These are phyloP conservation scores for Neurospora sublineolata DNA, from an alignment of 495 filamentous ascomycete genomes.

Conservation along the genomic window DNA sequence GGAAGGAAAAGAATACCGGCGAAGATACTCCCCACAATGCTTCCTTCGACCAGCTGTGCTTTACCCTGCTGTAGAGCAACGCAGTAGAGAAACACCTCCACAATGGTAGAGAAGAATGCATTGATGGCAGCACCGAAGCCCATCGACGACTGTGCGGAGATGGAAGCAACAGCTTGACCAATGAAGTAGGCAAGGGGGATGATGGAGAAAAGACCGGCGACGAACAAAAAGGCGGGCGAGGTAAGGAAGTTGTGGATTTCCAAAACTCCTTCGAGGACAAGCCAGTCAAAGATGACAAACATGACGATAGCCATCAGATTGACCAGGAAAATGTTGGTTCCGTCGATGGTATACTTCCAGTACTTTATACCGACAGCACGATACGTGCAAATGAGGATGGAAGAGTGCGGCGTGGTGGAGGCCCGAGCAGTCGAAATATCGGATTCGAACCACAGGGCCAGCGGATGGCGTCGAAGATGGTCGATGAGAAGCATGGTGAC, in stretches of 20 bases:
- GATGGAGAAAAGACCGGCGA: conserved; percentile 74
- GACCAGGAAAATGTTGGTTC: conserved; percentile 97
- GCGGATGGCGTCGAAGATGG: conserved; percentile 84
- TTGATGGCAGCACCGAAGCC: conserved; percentile 97
- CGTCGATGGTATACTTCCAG: conserved; percentile 98
- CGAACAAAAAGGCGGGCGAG: conserved; percentile 73
- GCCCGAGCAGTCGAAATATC: conserved; percentile 64
- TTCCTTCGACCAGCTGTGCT: conserved; percentile 84
- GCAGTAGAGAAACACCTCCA: conserved; percentile 97
- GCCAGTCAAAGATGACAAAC: conserved; percentile 90
- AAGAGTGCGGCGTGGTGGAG: conserved; percentile 59
- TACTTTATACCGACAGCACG: conserved; percentile 88
- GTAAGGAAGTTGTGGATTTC: conserved; percentile 62
- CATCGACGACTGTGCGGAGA: conserved; percentile 99
- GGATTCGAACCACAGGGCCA: conserved; percentile 86
- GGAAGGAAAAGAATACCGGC: conserved; percentile 93
- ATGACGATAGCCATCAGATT: conserved; percentile 84
- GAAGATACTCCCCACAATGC: conserved; percentile 95
- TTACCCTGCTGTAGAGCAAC: conserved; percentile 90
- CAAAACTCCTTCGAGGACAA: conserved; percentile 54
- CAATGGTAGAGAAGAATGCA: conserved; percentile 96
- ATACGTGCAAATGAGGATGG: conserved; percentile 92
- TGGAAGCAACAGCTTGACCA: conserved; percentile 96
- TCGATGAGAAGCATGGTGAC: conserved; percentile 81
- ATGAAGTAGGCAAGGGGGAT: conserved; percentile 99